A percentile compares a stretch with the other conserved stretches of the same genome.
Evolutionary conservation across 345 rosid species (phyloP).

Genomic region (Adansonia digitata): DNA sequence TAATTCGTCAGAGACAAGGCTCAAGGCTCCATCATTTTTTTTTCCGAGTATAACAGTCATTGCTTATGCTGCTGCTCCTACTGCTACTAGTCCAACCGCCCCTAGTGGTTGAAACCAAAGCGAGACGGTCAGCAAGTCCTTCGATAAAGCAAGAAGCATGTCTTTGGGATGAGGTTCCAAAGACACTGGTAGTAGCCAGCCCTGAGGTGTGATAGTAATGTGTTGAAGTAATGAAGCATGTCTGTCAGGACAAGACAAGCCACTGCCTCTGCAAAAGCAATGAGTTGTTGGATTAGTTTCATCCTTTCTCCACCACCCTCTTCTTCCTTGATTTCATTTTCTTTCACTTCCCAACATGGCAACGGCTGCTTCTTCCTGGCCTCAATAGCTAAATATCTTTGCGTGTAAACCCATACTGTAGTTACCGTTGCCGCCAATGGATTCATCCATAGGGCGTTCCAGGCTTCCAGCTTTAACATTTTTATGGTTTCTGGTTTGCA

Average conservation of each 20-base stretch:
- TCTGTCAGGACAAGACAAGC: too few relatives aligned
- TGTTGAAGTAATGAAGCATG: too few relatives aligned
- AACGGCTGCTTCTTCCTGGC: constrained; percentile 41
- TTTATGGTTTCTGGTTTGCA: constrained; percentile 17
- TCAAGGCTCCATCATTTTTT: constrained; percentile 40
- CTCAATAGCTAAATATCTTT: constrained; percentile 36
- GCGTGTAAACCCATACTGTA: constrained; percentile 26
- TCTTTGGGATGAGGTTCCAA: constrained; percentile 40
- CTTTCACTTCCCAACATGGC: constrained; percentile 19
- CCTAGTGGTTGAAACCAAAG: constrained; percentile 35
- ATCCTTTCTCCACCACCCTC: constrained; percentile 26
- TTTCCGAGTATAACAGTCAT: constrained; percentile 17
- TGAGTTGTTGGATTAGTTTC: constrained; percentile 47
- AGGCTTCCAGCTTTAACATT: constrained; percentile 29
- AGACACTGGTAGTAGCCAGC: constrained; percentile 34
- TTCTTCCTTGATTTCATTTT: constrained; percentile 18
- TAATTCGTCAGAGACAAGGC: constrained; percentile 34
- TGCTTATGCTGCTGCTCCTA: neutral
- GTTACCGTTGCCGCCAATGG: neutral
- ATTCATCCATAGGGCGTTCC: neutral
- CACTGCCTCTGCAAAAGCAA: constrained; percentile 49
- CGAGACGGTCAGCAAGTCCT: constrained; percentile 40
- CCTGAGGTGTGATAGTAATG: constrained; percentile 34
- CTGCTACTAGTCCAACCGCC: too few relatives aligned
- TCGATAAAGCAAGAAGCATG: constrained; percentile 46